Evolutionary conservation across 2,329 filamentous ascomycete genomes (phyloP).

Genomic region (Trichoderma gracile): DNA sequence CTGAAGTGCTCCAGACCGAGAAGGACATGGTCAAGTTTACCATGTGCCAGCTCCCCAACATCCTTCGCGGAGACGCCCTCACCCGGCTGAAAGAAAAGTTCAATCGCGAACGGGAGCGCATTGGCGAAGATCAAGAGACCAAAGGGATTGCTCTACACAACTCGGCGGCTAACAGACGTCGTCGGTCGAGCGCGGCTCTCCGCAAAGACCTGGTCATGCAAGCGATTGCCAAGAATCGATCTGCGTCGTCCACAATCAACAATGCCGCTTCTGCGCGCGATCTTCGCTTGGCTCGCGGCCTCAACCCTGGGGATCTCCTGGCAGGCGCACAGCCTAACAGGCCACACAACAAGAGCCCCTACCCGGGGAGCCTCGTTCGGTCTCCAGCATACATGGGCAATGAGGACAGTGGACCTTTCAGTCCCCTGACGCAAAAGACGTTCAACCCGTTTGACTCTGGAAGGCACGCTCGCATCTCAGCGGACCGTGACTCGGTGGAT

Average conservation of each 20-base stretch:
- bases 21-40: slow-evolving; percentile 93
- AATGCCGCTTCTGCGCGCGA: slow-evolving; percentile 46
- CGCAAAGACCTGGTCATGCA: slow-evolving; percentile 79
- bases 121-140: slow-evolving; percentile 71
- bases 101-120: slow-evolving; percentile 75
- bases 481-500: slow-evolving; percentile 78
- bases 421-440: slow-evolving; percentile 51
- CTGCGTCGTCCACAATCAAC: slow-evolving; percentile 47
- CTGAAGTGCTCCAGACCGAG: slow-evolving; percentile 89
- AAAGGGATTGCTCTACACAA: slow-evolving; percentile 98
- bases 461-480: slow-evolving; percentile 49
- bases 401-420: slow-evolving; percentile 39
- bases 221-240: slow-evolving; percentile 55
- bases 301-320: slow-evolving; percentile 75
- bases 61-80: slow-evolving; percentile 79
- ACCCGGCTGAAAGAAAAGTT: slow-evolving; percentile 93
- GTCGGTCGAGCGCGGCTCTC: slow-evolving; percentile 71
- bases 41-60: slow-evolving; percentile 85
- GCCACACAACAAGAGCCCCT: slow-evolving; percentile 36
- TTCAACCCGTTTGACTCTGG: slow-evolving; percentile 60
- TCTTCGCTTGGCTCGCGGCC: slow-evolving; percentile 48
- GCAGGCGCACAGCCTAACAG: slow-evolving; percentile 74
- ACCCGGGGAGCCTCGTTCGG: slow-evolving; percentile 27
- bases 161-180: slow-evolving; percentile 61
- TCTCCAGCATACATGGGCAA: slow-evolving; percentile 32